These are phyloP conservation scores for Penicillium sp. DNA, from an alignment of 2,329 filamentous ascomycete species.

Conservation along the genomic window DNA sequence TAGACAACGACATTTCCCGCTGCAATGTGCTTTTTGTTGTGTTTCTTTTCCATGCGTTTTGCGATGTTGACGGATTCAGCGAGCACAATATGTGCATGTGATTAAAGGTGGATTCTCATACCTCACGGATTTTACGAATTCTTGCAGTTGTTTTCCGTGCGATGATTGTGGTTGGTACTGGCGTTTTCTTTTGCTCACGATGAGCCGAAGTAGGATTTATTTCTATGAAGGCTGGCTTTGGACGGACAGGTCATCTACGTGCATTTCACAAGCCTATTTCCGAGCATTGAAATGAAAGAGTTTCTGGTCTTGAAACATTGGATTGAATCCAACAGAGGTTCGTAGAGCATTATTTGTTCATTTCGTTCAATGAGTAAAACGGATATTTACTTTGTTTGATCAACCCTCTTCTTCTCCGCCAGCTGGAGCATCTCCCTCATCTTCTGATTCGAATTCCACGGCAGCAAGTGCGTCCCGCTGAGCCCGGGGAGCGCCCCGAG, in stretches of 20 bases:
- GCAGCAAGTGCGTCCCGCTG: constrained; percentile 33
- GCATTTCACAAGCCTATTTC: constrained; percentile 2
- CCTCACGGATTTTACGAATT: constrained; percentile 8
- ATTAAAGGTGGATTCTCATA: not conserved
- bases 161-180: not conserved
- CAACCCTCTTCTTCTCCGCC: constrained; percentile 23
- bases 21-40: not conserved
- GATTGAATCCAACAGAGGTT: not conserved
- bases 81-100: not conserved
- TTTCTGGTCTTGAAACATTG: not conserved
- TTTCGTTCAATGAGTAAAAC: not conserved
- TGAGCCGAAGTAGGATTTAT: constrained; percentile 1
- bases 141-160: not conserved
- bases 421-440: constrained; percentile 21
- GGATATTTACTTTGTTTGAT: not conserved
- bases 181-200: not conserved
- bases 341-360: not conserved
- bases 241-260: constrained; percentile 1
- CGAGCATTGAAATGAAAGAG: not conserved
- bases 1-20: constrained; percentile 14
- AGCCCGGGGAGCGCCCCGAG: constrained; percentile 16
- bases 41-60: constrained; percentile 1
- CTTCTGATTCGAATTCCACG: constrained; percentile 33
- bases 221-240: not conserved
- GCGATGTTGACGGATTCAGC: constrained; percentile 1